A percentile compares a stretch with the other conserved stretches of the same genome.
phyloP scores from a whole-genome alignment of 2,329 filamentous ascomycete genomes.

The Xylaria hypoxylon region DNA sequence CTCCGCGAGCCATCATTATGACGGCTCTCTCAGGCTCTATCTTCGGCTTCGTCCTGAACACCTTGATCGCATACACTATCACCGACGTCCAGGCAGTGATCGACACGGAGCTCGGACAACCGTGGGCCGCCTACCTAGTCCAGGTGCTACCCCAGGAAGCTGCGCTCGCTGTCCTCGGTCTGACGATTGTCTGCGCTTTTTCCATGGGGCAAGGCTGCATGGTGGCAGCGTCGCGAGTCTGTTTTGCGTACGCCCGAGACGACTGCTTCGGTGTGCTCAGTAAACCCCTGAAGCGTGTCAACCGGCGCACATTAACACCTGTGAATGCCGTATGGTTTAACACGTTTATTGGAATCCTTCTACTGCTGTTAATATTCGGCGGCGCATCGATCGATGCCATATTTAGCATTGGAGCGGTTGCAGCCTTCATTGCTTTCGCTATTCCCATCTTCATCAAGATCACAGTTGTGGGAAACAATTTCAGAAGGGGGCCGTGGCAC shows the following conservation, averaged over 20 bases:
- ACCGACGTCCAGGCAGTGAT: constrained; percentile 70
- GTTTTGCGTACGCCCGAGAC: constrained; percentile 79
- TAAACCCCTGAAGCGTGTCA: constrained; percentile 68
- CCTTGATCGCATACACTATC: constrained; percentile 79
- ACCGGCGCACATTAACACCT: constrained; percentile 70
- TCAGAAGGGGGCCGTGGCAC: constrained; percentile 76
- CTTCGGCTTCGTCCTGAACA: constrained; percentile 78
- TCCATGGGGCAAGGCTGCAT: constrained; percentile 80
- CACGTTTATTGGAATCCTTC: constrained; percentile 66
- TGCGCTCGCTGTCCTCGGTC: constrained; percentile 70
- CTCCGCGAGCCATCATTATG: constrained; percentile 77
- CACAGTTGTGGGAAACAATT: constrained; percentile 70
- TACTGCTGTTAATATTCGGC: constrained; percentile 74
- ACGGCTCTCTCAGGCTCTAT: constrained; percentile 74
- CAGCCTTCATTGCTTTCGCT: constrained; percentile 72
- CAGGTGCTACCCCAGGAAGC: constrained; percentile 71
- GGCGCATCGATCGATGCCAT: constrained; percentile 72
- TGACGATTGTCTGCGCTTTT: constrained; percentile 77
- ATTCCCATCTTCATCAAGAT: constrained; percentile 69
- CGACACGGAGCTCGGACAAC: constrained; percentile 71
- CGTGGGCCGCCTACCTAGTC: constrained; percentile 76
- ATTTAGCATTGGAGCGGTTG: constrained; percentile 77
- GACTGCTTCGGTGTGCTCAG: constrained; percentile 72
- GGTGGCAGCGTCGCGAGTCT: constrained; percentile 73
- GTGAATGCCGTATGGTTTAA: constrained; percentile 80